phyloP scores from a whole-genome alignment of 2,329 filamentous ascomycete genomes.

The Sarocladium strictum region DNA sequence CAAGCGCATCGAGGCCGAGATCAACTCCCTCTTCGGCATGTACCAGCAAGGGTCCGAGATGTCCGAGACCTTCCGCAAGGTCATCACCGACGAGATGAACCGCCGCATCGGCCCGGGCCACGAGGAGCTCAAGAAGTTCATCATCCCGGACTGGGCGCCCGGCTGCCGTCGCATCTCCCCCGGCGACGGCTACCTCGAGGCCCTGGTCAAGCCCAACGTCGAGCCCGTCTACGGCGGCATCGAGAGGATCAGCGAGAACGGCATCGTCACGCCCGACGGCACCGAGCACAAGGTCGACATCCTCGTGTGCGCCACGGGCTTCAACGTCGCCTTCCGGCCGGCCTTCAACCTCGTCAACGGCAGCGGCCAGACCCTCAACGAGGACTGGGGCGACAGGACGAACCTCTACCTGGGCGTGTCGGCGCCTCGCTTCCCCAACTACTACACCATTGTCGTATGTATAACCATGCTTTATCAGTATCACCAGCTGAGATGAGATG shows the following conservation, averaged over 20 bases:
- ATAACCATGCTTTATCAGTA: not conserved
- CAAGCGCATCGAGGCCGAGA: constrained; percentile 34
- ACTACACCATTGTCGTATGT: constrained; percentile 25
- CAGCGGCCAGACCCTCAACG: constrained; percentile 32
- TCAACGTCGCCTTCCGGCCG: constrained; percentile 32
- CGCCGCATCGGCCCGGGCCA: constrained; percentile 33
- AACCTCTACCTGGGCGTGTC: constrained; percentile 39
- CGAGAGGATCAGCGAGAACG: constrained; percentile 25
- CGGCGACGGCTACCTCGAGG: constrained; percentile 36
- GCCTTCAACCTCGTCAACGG: constrained; percentile 32
- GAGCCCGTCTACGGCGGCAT: constrained; percentile 34
- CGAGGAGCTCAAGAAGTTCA: constrained; percentile 33
- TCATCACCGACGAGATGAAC: constrained; percentile 37
- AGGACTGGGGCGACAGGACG: constrained; percentile 34
- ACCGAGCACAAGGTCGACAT: constrained; percentile 24
- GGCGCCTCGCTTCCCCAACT: constrained; percentile 41
- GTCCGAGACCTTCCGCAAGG: constrained; percentile 30
- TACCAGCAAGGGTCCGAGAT: constrained; percentile 34
- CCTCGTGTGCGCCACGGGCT: constrained; percentile 34
- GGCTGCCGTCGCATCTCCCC: constrained; percentile 37
- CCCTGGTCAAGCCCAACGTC: constrained; percentile 37
- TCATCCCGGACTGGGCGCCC: constrained; percentile 35
- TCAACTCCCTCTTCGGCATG: constrained; percentile 36
- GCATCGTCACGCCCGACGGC: constrained; percentile 23
- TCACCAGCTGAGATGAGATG: no score